Evolutionary conservation across 2,329 filamentous ascomycete species (phyloP).

Genomic region (Fusarium sambucinum): DNA sequence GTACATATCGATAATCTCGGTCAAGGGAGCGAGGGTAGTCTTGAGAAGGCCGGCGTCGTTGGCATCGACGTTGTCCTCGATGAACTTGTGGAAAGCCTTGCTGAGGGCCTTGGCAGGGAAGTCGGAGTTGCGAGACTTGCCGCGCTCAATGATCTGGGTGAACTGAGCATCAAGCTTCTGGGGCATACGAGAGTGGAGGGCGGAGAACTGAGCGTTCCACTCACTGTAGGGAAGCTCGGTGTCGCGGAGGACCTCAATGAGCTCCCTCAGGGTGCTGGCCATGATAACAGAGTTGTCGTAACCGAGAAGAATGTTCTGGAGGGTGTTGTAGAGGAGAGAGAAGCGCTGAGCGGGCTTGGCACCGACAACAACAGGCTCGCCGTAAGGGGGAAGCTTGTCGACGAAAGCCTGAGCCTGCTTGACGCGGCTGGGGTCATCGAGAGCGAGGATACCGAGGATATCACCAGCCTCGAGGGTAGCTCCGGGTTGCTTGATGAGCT

Average conservation of each 20-base stretch:
- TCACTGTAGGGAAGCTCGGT: constrained; percentile 94
- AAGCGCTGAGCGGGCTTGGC: constrained; percentile 94
- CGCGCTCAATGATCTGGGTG: constrained; percentile 86
- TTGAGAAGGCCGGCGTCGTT: constrained; percentile 80
- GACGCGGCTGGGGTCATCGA: constrained; percentile 95
- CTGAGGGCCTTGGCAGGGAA: constrained; percentile 91
- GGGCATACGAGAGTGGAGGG: constrained; percentile 96
- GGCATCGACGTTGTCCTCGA: constrained; percentile 84
- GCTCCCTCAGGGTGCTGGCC: constrained; percentile 84
- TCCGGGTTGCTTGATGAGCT: constrained; percentile 98
- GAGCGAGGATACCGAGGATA: constrained; percentile 94
- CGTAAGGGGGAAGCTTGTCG: constrained; percentile 88
- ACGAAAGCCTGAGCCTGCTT: constrained; percentile 97
- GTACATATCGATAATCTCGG: constrained; percentile 83
- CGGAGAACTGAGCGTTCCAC: constrained; percentile 95
- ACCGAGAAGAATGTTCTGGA: constrained; percentile 89
- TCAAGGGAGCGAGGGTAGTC: constrained; percentile 78
- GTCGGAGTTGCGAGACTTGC: constrained; percentile 80
- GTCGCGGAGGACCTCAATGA: constrained; percentile 90
- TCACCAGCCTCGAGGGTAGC: constrained; percentile 98
- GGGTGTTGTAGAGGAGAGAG: constrained; percentile 78
- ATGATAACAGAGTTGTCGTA: constrained; percentile 99
- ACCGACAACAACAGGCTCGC: constrained; percentile 87
- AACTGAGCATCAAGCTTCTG: constrained; percentile 89
- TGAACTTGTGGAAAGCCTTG: constrained; percentile 87